A percentile compares a stretch with the other conserved stretches of the same genome.
phyloP scores from a whole-genome alignment of 176 grass and related monocot species.

The Avena eriantha region DNA sequence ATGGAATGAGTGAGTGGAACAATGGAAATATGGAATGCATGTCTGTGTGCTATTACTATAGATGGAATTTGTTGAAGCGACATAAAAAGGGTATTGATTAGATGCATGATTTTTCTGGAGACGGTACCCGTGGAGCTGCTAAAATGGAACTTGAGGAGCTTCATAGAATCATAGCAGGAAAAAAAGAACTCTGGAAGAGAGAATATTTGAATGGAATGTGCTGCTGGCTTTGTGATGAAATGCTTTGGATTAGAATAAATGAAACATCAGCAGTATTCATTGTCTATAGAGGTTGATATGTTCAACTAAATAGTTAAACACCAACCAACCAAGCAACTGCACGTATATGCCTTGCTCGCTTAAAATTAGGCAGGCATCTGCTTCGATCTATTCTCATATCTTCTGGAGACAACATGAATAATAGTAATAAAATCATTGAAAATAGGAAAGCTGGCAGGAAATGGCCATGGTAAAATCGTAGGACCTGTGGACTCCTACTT shows the following conservation, averaged over 20 bases:
- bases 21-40: background rate
- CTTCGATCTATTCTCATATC: background rate
- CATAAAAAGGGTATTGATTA: background rate
- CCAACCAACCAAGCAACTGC: background rate
- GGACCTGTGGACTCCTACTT: too few species aligned
- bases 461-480: too few species aligned
- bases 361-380: constrained; percentile 17
- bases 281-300: background rate
- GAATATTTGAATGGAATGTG: constrained; percentile 16
- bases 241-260: background rate
- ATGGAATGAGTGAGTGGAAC: background rate
- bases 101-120: background rate
- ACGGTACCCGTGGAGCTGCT: background rate
- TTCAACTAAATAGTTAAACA: background rate
- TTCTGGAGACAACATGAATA: background rate
- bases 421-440: background rate
- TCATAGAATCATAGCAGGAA: background rate
- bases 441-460: too few species aligned
- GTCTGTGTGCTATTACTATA: background rate
- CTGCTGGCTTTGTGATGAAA: background rate
- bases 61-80: background rate
- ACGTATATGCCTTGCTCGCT: background rate
- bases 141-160: constrained; percentile 2
- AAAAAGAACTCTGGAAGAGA: background rate
- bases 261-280: background rate